Evolutionary conservation across 1,284 basidiomycete species (phyloP), one percentile per base, ranked within the genome.

Genomic region (Ganoderma sinense): DNA sequence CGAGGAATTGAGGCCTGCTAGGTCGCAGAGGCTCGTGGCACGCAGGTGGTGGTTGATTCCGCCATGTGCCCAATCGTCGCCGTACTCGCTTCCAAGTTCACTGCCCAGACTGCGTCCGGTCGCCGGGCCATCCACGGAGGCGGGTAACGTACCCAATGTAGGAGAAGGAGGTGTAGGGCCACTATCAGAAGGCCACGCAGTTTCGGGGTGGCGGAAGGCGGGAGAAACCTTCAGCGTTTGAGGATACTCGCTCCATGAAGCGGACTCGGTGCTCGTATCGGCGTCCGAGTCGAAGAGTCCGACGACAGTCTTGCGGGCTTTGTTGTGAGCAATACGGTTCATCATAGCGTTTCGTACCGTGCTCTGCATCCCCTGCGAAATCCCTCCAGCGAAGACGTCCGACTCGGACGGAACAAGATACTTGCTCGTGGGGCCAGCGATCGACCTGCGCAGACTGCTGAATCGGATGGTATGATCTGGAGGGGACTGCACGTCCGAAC

Each of bases 241-340:
- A 2, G 76, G 73, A 61, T 75, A 76, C 6, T 64, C 64, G 45
- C 64, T 48, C 51, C 48, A 69, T 36, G n/a, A 53, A 8, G 70
- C 58, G 40, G 61, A 61, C 2, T 39, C 62, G 11, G 39, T 36
- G 14, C 65, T 67, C 1, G 62, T 43, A 13, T 65, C 62, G 11
- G 69, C 69, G 14, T 65, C 68, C 20, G 79, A 75, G 70, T 89
- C 88, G 72, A 94, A 93, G 10, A 93, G 80, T 11, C 89, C 90
- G 26, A 91, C 83, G 20, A 93, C 86, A 10, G 88, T 88, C 73
- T 88, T 90, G 64, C 92, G 87, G n/a, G 82, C 72, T 69, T 79
- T 83, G 48, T 65, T 40, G 20, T 26, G 60, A 13, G 48, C 59
- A 26, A 64, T 69, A 13, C 66, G 69, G 18, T 65, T 70, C 18